These are phyloP conservation scores for Friedmanniomyces endolithicus DNA, from an alignment of 495 filamentous ascomycete species.

Conservation along the genomic window DNA sequence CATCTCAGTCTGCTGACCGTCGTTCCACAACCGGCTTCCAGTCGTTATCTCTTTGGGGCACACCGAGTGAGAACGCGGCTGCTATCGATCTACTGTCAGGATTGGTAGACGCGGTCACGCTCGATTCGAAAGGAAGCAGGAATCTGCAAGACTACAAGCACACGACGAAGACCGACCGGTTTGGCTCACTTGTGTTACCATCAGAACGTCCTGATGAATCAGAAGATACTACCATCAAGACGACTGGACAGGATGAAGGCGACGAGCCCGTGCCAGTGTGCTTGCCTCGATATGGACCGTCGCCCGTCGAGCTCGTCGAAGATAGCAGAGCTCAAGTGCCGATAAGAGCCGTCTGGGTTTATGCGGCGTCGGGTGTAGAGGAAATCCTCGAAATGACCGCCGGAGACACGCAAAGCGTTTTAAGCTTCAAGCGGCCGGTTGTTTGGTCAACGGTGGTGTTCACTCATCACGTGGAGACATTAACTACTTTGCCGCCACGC, in stretches of 20 bases:
- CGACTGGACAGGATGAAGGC: no score
- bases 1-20: neutral
- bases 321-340: neutral
- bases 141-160: neutral
- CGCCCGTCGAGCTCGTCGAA: neutral
- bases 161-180: neutral
- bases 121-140: neutral
- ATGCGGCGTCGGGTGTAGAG: neutral
- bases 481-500: neutral
- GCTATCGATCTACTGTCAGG: neutral
- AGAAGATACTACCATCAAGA: neutral
- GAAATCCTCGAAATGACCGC: neutral
- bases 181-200: neutral
- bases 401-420: neutral
- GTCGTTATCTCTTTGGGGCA: neutral
- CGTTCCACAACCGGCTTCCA: neutral
- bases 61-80: constrained; percentile 3
- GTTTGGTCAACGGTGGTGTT: neutral
- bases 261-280: no score
- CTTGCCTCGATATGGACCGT: neutral
- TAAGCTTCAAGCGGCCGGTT: neutral
- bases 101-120: neutral
- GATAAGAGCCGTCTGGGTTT: neutral
- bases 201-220: neutral
- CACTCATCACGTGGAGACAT: neutral